phyloP scores from a whole-genome alignment of 805 yeast genomes.

The Priceomyces carsonii region DNA sequence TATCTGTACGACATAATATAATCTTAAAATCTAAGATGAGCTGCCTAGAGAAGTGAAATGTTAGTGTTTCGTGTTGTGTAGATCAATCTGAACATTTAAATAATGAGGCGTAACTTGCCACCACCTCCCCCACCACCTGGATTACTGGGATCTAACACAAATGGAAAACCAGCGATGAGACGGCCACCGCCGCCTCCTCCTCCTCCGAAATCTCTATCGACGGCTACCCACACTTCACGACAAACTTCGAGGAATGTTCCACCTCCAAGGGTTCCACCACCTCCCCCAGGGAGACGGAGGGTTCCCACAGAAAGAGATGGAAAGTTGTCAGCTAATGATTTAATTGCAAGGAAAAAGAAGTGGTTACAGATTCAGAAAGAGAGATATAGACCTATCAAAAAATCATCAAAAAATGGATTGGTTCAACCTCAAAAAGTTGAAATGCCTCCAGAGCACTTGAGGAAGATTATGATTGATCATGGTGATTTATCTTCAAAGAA shows the following conservation, averaged over 20 bases:
- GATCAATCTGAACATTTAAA: background rate
- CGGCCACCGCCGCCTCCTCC: constrained; percentile 25
- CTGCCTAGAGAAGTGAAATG: too few relatives aligned
- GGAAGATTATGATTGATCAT: constrained; percentile 81
- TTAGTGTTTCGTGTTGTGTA: too few relatives aligned
- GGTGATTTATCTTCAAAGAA: constrained; percentile 81
- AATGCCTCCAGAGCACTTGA: constrained; percentile 91
- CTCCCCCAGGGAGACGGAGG: too few relatives aligned
- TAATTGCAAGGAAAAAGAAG: constrained; percentile 47
- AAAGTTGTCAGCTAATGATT: constrained; percentile 17
- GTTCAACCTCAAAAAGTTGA: constrained; percentile 67
- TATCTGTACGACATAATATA: constrained; percentile 3
- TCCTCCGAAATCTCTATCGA: too few relatives aligned
- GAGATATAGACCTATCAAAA: constrained; percentile 36
- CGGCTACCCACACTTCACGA: too few relatives aligned
- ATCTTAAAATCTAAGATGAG: too few relatives aligned
- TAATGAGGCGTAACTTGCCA: constrained; percentile 18
- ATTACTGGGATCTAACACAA: background rate
- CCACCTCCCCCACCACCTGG: constrained; percentile 36
- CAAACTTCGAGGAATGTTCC: background rate
- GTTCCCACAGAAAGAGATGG: constrained; percentile 2
- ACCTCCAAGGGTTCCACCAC: background rate
- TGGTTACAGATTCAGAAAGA: constrained; percentile 68
- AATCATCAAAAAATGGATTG: constrained; percentile 40
- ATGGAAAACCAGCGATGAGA: constrained; percentile 6